These are phyloP conservation scores for Penicillium parvum DNA, from an alignment of 495 filamentous ascomycete genomes.

Conservation along the genomic window DNA sequence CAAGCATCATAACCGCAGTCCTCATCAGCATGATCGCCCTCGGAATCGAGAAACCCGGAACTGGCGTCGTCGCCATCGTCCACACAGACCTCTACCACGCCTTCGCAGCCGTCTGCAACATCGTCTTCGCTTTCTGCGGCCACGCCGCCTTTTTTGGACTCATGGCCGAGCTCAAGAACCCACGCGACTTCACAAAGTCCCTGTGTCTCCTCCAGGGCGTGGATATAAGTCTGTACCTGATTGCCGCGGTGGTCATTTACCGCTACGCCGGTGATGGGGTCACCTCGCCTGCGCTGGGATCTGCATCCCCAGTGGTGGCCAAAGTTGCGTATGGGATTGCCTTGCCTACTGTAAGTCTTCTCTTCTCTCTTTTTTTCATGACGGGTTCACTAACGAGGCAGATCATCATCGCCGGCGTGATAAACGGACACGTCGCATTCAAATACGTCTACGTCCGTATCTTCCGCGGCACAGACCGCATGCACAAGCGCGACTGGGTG, in stretches of 20 bases:
- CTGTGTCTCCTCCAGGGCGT: slow-evolving; percentile 59
- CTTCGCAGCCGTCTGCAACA: slow-evolving; percentile 44
- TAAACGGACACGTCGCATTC: slow-evolving; percentile 59
- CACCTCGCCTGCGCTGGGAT: slow-evolving; percentile 66
- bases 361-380: background rate
- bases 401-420: slow-evolving; percentile 57
- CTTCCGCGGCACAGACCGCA: slow-evolving; percentile 53
- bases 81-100: slow-evolving; percentile 32
- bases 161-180: slow-evolving; percentile 70
- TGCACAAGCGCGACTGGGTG: slow-evolving; percentile 56
- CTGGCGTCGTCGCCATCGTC: slow-evolving; percentile 23
- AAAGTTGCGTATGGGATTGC: slow-evolving; percentile 76
- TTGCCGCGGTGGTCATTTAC: slow-evolving; percentile 56
- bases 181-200: slow-evolving; percentile 62
- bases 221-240: slow-evolving; percentile 62
- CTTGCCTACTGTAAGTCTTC: slow-evolving; percentile 55
- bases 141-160: slow-evolving; percentile 72
- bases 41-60: slow-evolving; percentile 39
- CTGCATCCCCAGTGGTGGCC: slow-evolving; percentile 56
- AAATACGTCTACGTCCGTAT: slow-evolving; percentile 66
- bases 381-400: background rate
- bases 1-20: slow-evolving; percentile 64
- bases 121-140: slow-evolving; percentile 50
- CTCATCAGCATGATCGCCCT: slow-evolving; percentile 67
- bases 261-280: slow-evolving; percentile 64